A percentile compares a stretch with the other conserved stretches of the same genome.
These are phyloP conservation scores for Epichloe sylvatica DNA, from an alignment of 2,329 filamentous ascomycete species.

Conservation along the genomic window DNA sequence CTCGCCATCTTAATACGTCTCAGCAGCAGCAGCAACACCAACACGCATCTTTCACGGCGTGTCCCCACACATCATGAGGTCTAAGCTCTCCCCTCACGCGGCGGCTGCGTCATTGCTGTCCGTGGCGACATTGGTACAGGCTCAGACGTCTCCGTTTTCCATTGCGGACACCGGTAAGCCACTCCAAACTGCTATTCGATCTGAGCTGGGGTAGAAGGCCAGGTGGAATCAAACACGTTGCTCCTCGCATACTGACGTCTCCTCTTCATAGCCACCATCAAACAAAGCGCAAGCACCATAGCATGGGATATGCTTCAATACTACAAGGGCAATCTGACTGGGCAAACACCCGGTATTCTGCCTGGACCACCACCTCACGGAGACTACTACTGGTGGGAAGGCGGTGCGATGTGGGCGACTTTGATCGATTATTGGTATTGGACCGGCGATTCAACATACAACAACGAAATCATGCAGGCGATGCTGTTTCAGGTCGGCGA, in stretches of 20 bases:
- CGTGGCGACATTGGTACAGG: constrained; percentile 2
- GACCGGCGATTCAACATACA: constrained; percentile 46
- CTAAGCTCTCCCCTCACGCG: not conserved
- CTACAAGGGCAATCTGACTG: constrained; percentile 31
- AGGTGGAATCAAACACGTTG: not conserved
- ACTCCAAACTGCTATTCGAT: not conserved
- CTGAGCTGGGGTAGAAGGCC: not conserved
- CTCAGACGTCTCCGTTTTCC: constrained; percentile 6
- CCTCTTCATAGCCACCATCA: constrained; percentile 21
- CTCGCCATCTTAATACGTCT: not conserved
- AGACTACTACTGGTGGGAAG: constrained; percentile 55
- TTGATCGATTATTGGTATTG: constrained; percentile 51
- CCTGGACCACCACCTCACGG: constrained; percentile 32
- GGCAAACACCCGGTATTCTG: constrained; percentile 32
- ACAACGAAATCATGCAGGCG: constrained; percentile 35
- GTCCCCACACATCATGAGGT: constrained; percentile 6
- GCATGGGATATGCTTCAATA: constrained; percentile 33
- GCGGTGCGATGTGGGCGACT: constrained; percentile 46
- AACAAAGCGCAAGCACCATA: constrained; percentile 23
- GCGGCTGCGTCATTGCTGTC: constrained; percentile 5
- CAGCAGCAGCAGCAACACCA: too few species aligned
- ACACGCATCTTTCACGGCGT: not conserved
- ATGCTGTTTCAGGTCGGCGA: constrained; percentile 40
- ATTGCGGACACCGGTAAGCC: constrained; percentile 6
- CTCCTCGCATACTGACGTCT: not conserved